Conservation (phyloP, 2,329 filamentous ascomycete genomes). For the Clarireedia monteithiana region DNA sequence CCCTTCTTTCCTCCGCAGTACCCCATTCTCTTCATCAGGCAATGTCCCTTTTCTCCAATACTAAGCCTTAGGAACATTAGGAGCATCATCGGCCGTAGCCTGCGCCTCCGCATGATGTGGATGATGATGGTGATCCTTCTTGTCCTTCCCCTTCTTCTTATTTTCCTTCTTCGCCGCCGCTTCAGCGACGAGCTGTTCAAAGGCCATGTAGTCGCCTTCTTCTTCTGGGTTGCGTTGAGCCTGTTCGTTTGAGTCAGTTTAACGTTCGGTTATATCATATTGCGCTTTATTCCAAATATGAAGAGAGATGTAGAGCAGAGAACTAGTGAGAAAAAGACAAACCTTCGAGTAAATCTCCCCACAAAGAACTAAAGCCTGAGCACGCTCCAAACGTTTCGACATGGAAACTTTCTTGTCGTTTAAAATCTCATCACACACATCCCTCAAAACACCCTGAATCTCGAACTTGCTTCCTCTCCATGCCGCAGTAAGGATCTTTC, state of each 20-base stretch:
- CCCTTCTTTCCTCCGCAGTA: neutral
- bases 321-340: slow-evolving; percentile 27
- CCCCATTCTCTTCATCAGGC: no score
- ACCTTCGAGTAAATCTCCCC: slow-evolving; percentile 88
- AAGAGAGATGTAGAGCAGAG: neutral
- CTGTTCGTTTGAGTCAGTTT: slow-evolving; percentile 36
- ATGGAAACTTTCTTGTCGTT: slow-evolving; percentile 71
- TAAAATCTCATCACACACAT: slow-evolving; percentile 86
- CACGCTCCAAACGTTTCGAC: slow-evolving; percentile 81
- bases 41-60: neutral
- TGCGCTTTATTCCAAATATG: no score
- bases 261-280: no score
- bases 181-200: slow-evolving; percentile 95
- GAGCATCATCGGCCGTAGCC: slow-evolving; percentile 31
- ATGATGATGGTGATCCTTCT: slow-evolving; percentile 33
- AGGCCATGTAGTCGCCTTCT: slow-evolving; percentile 97
- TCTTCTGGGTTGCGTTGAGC: slow-evolving; percentile 86
- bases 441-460: slow-evolving; percentile 90
- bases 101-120: slow-evolving; percentile 20
- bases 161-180: slow-evolving; percentile 90
- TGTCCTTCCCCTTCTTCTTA: slow-evolving; percentile 59
- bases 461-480: slow-evolving; percentile 97
- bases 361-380: slow-evolving; percentile 79
- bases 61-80: slow-evolving; percentile 32
- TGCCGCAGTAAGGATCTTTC: slow-evolving; percentile 94